Percentiles rank a stretch among this genome's conserved stretches.
Evolutionary conservation across 345 rosid species (phyloP).

Genomic region (Kandelia obovata): DNA sequence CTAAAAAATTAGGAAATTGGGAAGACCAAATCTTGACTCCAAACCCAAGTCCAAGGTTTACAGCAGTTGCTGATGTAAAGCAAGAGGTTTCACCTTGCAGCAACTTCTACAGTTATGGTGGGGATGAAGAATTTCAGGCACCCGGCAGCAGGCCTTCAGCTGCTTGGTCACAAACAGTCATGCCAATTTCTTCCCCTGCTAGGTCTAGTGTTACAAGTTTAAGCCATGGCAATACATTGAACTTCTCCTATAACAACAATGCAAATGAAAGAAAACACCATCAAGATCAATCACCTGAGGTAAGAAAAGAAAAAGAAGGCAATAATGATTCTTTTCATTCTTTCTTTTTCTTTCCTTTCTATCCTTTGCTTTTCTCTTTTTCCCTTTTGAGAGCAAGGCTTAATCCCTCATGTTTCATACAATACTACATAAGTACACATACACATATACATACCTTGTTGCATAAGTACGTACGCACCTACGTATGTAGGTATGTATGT

Average conservation of each 20-base stretch:
- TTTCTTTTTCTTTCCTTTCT: not conserved
- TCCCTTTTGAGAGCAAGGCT: too few relatives aligned
- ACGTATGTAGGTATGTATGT: too few relatives aligned
- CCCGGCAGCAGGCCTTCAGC: constrained; percentile 1
- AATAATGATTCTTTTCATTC: constrained; percentile 13
- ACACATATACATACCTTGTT: too few relatives aligned
- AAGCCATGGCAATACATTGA: constrained; percentile 28
- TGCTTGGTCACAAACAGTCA: constrained; percentile 18
- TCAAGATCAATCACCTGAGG: constrained; percentile 45
- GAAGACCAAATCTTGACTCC: constrained; percentile 39
- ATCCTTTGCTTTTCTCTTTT: too few relatives aligned
- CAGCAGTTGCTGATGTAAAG: constrained; percentile 30
- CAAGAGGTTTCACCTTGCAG: constrained; percentile 39
- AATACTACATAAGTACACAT: too few relatives aligned
- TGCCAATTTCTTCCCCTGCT: constrained; percentile 38
- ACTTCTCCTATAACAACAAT: constrained; percentile 38
- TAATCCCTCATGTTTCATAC: too few relatives aligned
- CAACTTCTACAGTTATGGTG: constrained; percentile 29
- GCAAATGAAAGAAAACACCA: constrained; percentile 22
- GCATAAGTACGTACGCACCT: too few relatives aligned
- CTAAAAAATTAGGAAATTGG: constrained; percentile 35
- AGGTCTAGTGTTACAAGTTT: constrained; percentile 42
- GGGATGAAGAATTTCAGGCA: constrained; percentile 30
- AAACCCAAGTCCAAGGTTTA: constrained; percentile 15
- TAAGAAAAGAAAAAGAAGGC: constrained; percentile 10